Base-by-base conservation (phyloP, 371 early-diverging fungal genomes). In the Rhizopus delemar region DNA sequence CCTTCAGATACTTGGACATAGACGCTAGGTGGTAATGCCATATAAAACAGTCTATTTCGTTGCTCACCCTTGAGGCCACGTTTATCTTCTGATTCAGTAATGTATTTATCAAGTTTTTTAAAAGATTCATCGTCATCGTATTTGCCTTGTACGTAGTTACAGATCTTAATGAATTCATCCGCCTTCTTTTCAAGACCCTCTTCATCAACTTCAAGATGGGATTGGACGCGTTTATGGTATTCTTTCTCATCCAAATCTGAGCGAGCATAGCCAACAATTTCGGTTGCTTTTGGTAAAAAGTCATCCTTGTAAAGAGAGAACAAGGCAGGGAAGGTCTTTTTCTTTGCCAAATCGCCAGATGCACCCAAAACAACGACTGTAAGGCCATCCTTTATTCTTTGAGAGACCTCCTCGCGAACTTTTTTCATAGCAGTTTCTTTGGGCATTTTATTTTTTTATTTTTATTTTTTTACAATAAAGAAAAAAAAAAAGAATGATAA, bases 291-390 rank as follows among this genome's bases (percentile, higher is more conserved):
- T 13, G 94, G 93, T n/a, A 97, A 79, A 65, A 90, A 89, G 0
- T 73, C 75, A 69, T 87, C 86, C 60, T 80, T 82, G 73, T 77
- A 95, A 38, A 95, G 87, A 46, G 87, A 90, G 74, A 86, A 99
- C 12, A 98, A 86, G 0, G 99, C 96, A 13, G 99, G 99, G 74
- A 94, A 98, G 28, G 99, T 96, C 83, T 99, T 99, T 69, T 96
- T 96, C 76, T 91, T 95, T 13, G 96, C 98, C 58, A 97, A 85
- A 66, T 97, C 98, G 22, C 98, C 96, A 8, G 93, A 93, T 33
- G 96, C 96, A 28, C 96, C 96, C 45, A 95, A 82, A 4, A 95
- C 95, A 53, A 73, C 59, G 33, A 73, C 51, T 5, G 66, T 73
- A 8, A 73, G 38, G 16, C 66, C 66, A 29, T 61, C 69, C 6